Base-by-base conservation (phyloP, 805 yeast species). In the Zygosaccharomyces bisporus region DNA sequence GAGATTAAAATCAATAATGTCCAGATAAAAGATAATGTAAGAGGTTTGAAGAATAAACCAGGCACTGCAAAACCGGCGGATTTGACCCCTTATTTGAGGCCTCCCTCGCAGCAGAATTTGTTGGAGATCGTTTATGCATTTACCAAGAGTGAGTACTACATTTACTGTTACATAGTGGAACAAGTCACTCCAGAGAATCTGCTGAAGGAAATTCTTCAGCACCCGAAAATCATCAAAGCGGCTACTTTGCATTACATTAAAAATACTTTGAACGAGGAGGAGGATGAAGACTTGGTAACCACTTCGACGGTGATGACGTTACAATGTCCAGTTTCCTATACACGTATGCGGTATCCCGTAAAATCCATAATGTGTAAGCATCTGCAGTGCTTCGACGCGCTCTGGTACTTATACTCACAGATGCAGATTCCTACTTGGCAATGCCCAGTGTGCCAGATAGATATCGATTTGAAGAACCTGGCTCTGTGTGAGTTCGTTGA, bases 61-160 rank as follows among this genome's bases (percentile, higher is more conserved):
- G 96, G 95, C 0, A 81, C 96, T 0, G 83, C 89, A 1, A 75
- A 78, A 48, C 96, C 97, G 0, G 89, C 87, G 0, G 85, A 90
- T 60, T 53, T 91, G 33, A 84, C 95, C 0, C 70, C 71, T 2
- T 67, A 69, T 33, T 38, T 76, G n/a, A 51, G 45, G 18, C 51
- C 57, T 1, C 49, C 61, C 13, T 66, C 65, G 7, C 51, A 50
- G 4, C 34, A 51, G 17, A 83, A 80, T 56, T 56, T 59, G 6
- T 57, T 83, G 27, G 76, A 75, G 45, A 58, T 82, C 20, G 71
- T 74, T 2, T 86, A 82, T 57, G 81, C 82, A 0, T 80, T 75
- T 55, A 74, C 85, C 1, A 69, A 71, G 16, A 66, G 67, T 9
- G 73, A 75, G 43, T 80, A 63, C 55, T 60, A 78, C 32, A 56